Evolutionary conservation across 139 green algal genomes (phyloP), one percentile per base, ranked within the genome.

Genomic region (Ulvella scutata): DNA sequence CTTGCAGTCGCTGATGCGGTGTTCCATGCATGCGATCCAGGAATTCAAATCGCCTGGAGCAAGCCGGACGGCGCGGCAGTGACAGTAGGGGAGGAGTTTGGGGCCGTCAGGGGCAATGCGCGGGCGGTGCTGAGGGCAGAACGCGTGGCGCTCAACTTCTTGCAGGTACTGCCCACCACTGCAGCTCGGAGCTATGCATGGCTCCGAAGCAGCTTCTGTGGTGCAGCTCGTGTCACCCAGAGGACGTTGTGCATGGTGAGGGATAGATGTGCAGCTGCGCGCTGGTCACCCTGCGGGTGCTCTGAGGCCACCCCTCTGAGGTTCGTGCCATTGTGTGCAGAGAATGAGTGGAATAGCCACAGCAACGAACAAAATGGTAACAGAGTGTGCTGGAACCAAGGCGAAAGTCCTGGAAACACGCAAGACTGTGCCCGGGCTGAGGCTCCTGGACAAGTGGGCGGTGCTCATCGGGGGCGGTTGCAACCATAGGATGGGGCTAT

Each of bases 401-500:
- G 79, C 85, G 4, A 72, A 72, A 2, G 83, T 98, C 21, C 76
- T 99, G 38, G 94, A 98, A 73, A 99, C 94, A 0, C 82, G 94
- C 4, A 99, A 99, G 83, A 99, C 94, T 21, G 92, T 86, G 37
- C 94, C 95, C 0, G 91, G 92, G 1, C 82, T 99, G 61, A 85
- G 95, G 1, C 37, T 98, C 78, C 74, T 94, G 37, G 95, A 99
- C 89, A 99, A 99, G 83, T 99, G 95, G 95, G 94, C 95, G 35
- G 95, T 98, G 29, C 74, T 92, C 3, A 94, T 97, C 13, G 91
- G 88, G 23, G 89, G 90, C 7, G 90, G 84, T 7, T 20, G 74
- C 6, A 94, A 93, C 80, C 90, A 96, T 79, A 75, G 90, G 9
- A 90, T 94, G 72, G 90, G 90, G 26, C 74, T 95, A 74, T 98